These are phyloP conservation scores for Sarocladium strictum DNA, from an alignment of 2,329 filamentous ascomycete genomes.

Conservation along the genomic window DNA sequence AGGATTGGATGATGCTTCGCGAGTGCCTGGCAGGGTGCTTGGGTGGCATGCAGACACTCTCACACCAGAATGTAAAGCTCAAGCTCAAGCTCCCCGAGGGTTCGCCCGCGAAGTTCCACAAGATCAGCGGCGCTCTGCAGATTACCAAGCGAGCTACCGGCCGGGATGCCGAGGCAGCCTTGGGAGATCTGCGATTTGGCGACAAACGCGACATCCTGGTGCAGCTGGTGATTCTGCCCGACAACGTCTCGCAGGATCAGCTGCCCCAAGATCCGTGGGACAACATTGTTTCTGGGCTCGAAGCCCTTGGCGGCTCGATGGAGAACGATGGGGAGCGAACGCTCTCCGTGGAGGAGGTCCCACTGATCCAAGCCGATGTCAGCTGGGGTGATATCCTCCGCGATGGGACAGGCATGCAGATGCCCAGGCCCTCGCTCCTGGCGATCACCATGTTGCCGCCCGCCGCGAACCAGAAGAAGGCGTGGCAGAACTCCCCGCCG, in stretches of 20 bases:
- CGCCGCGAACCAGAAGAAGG: constrained; percentile 54
- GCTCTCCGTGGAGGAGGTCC: constrained; percentile 87
- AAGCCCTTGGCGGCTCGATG: constrained; percentile 81
- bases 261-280: constrained; percentile 95
- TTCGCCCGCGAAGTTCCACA: constrained; percentile 96
- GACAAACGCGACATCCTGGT: constrained; percentile 93
- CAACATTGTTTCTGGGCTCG: constrained; percentile 89
- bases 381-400: constrained; percentile 89
- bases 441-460: constrained; percentile 93
- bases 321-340: constrained; percentile 81
- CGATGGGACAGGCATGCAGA: constrained; percentile 78
- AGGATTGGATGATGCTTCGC: constrained; percentile 99
- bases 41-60: constrained; percentile 84
- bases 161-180: constrained; percentile 83
- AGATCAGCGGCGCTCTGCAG: constrained; percentile 93
- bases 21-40: constrained; percentile 93
- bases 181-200: constrained; percentile 90
- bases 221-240: constrained; percentile 85
- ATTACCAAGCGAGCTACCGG: constrained; percentile 95
- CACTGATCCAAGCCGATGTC: constrained; percentile 89
- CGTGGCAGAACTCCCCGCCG: constrained; percentile 62
- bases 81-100: constrained; percentile 92
- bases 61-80: constrained; percentile 97
- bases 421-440: constrained; percentile 81
- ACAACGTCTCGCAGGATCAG: constrained; percentile 75